These are phyloP conservation scores for Russula sp. DNA, from an alignment of 768 basidiomycete genomes.

Conservation along the genomic window DNA sequence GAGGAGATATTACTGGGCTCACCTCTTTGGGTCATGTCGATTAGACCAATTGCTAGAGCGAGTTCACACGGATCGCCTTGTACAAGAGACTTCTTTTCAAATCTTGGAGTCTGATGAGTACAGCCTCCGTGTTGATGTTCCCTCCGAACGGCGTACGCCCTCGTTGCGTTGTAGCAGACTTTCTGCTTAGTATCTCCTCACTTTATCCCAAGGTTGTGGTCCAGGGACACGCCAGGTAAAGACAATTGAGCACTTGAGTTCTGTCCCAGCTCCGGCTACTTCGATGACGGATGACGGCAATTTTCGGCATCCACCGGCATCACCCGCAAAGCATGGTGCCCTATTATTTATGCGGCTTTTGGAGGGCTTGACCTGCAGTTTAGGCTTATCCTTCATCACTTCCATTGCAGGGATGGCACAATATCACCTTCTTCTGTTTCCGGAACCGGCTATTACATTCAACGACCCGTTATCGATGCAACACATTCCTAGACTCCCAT, in stretches of 20 bases:
- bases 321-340: neutral
- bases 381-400: constrained; percentile 17
- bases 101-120: neutral
- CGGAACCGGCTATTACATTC: constrained; percentile 4
- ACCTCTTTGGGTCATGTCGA: neutral
- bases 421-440: constrained; percentile 10
- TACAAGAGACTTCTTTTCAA: constrained; percentile 2
- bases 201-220: neutral
- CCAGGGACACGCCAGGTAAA: neutral
- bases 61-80: constrained; percentile 2
- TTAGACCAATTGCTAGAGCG: neutral
- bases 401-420: constrained; percentile 3
- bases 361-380: constrained; percentile 6
- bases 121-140: neutral
- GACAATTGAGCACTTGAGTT: neutral
- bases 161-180: neutral
- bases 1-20: neutral
- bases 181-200: neutral
- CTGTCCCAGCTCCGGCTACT: neutral
- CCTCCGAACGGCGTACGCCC: neutral
- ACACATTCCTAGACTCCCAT: neutral
- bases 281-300: neutral
- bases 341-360: constrained; percentile 4
- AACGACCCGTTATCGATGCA: constrained; percentile 14
- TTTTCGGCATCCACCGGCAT: constrained; percentile 4